Percentiles rank a stretch among this genome's conserved stretches.
These are phyloP conservation scores for Chrysoporthe puriensis DNA, from an alignment of 2,329 filamentous ascomycete species.

Conservation along the genomic window DNA sequence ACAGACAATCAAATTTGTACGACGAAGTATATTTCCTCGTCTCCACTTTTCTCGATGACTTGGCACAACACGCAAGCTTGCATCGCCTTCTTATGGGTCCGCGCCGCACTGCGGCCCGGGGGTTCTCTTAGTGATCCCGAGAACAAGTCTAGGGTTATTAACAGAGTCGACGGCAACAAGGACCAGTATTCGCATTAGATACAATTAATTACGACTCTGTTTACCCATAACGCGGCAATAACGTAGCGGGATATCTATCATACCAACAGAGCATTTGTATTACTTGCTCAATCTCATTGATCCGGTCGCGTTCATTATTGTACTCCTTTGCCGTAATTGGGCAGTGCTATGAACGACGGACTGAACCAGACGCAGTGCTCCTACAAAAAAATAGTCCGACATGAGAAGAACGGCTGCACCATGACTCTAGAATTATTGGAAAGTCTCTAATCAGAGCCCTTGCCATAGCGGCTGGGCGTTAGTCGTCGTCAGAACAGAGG, in stretches of 20 bases:
- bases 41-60: conserved; percentile 8
- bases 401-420: no score
- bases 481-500: no score
- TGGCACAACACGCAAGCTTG: conserved; percentile 4
- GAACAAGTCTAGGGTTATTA: neutral
- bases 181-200: neutral
- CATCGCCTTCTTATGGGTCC: neutral
- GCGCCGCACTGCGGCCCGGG: neutral
- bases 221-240: neutral
- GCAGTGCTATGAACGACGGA: neutral
- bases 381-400: no score
- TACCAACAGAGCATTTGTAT: neutral
- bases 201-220: neutral
- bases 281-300: neutral
- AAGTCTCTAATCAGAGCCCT: no score
- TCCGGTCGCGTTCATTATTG: neutral
- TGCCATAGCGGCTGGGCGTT: no score
- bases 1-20: neutral
- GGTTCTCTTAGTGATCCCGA: neutral
- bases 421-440: no score
- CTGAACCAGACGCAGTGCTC: neutral
- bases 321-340: neutral
- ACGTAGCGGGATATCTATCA: no score
- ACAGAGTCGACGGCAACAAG: neutral
- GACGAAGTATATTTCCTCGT: neutral